Conservation (phyloP, 164 flowering plant genomes). For the Kalanchoe fedtschenkoi region DNA sequence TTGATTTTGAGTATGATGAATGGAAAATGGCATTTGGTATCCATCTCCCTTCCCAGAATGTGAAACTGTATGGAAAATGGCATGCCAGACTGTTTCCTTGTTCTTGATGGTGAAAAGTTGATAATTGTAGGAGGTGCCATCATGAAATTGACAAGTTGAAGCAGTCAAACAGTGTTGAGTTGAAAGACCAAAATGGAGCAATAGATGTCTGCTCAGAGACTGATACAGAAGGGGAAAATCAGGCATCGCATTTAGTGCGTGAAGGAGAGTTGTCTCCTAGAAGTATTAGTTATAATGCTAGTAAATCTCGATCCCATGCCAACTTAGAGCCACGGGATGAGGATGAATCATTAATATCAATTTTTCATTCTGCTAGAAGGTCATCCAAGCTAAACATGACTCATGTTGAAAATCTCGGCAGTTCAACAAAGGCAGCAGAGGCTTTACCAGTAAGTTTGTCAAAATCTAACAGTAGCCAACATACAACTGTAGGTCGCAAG, state of each 20-base stretch:
- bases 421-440: constrained; percentile 12
- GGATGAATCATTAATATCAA: constrained; percentile 46
- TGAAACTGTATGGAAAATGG: neutral
- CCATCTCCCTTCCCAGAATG: too few species aligned
- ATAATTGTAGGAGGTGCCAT: constrained; percentile 49
- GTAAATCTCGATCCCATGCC: constrained; percentile 11
- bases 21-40: too few species aligned
- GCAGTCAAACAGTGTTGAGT: constrained; percentile 18
- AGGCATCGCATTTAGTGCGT: constrained; percentile 25
- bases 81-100: neutral
- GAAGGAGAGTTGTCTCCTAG: constrained; percentile 24
- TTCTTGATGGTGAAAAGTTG: neutral
- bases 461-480: constrained; percentile 31
- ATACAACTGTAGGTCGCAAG: constrained; percentile 45
- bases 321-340: constrained; percentile 30
- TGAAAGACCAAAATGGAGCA: constrained; percentile 14
- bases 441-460: constrained; percentile 23
- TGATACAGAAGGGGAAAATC: constrained; percentile 50
- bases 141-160: constrained; percentile 45
- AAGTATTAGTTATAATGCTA: constrained; percentile 15
- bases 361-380: constrained; percentile 20
- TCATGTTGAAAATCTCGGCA: constrained; percentile 11
- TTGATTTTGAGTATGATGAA: too few species aligned
- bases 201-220: constrained; percentile 72
- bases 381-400: constrained; percentile 18